phyloP scores from a whole-genome alignment of 139 green algal species.

The Desmodesmus armatus region DNA sequence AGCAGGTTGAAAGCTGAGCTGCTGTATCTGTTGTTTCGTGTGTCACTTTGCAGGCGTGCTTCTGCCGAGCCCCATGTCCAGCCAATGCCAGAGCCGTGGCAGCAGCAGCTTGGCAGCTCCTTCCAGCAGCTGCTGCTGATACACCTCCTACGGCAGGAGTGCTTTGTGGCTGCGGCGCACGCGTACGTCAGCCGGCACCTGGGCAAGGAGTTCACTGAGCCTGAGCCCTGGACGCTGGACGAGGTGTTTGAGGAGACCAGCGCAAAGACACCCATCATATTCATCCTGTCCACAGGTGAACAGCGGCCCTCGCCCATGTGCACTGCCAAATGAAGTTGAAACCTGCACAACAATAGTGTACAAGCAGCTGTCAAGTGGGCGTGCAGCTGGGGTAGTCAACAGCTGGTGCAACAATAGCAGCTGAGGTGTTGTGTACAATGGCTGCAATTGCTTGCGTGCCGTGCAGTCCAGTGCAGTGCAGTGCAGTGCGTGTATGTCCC shows the following conservation, averaged over 20 bases:
- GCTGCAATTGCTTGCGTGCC: neutral
- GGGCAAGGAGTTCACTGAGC: constrained; percentile 79
- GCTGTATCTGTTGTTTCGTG: neutral
- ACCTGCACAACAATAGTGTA: too few species aligned
- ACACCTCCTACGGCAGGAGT: constrained; percentile 80
- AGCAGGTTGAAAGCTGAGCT: neutral
- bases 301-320: too few species aligned
- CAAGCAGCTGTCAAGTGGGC: neutral
- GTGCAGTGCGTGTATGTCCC: neutral
- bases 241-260: constrained; percentile 83
- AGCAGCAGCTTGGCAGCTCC: constrained; percentile 38
- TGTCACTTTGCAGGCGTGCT: constrained; percentile 12
- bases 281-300: constrained; percentile 87
- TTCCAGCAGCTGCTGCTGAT: constrained; percentile 80
- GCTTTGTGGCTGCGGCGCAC: constrained; percentile 66
- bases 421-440: neutral
- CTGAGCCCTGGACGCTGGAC: constrained; percentile 83
- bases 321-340: too few species aligned
- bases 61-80: constrained; percentile 59
- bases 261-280: constrained; percentile 81
- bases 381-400: too few species aligned
- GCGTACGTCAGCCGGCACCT: constrained; percentile 73
- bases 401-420: too few species aligned
- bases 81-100: constrained; percentile 67
- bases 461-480: neutral